phyloP scores from a whole-genome alignment of 225 moss, liverwort and hornwort genomes.

The Lunularia cruciata region DNA sequence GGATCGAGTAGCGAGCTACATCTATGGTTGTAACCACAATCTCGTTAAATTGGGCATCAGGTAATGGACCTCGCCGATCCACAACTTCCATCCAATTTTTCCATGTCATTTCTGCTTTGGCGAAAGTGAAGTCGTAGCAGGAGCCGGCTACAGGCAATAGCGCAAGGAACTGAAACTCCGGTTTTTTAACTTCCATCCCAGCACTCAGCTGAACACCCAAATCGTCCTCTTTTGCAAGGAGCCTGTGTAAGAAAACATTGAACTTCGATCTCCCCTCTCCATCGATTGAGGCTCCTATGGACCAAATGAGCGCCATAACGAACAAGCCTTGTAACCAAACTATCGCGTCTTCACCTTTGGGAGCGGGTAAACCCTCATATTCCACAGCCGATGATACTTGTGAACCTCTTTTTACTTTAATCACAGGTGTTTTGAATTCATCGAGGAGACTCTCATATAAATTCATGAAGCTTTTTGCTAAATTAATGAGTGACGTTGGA shows the following conservation, averaged over 20 bases:
- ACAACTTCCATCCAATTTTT: constrained; percentile 60
- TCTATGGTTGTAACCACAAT: constrained; percentile 68
- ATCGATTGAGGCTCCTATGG: constrained; percentile 59
- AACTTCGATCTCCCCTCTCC: constrained; percentile 53
- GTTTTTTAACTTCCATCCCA: constrained; percentile 52
- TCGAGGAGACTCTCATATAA: constrained; percentile 62
- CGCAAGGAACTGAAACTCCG: constrained; percentile 43
- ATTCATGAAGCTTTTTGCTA: constrained; percentile 52
- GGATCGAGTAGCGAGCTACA: constrained; percentile 57
- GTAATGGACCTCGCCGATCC: constrained; percentile 51
- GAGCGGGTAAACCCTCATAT: constrained; percentile 43
- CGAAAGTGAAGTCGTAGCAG: constrained; percentile 51
- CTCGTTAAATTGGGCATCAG: constrained; percentile 56
- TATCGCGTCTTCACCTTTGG: constrained; percentile 57
- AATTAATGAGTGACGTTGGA: constrained; percentile 53
- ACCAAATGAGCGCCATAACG: constrained; percentile 61
- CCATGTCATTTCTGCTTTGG: constrained; percentile 53
- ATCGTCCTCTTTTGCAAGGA: constrained; percentile 53
- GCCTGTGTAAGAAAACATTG: constrained; percentile 37
- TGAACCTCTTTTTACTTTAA: constrained; percentile 49
- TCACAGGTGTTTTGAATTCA: constrained; percentile 59
- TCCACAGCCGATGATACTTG: constrained; percentile 39
- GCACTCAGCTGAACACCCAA: constrained; percentile 55
- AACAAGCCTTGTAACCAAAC: constrained; percentile 64
- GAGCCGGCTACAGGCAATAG: constrained; percentile 45